phyloP scores from a whole-genome alignment of 257 asterid genomes.

The Parsonsia alboflavescens region DNA sequence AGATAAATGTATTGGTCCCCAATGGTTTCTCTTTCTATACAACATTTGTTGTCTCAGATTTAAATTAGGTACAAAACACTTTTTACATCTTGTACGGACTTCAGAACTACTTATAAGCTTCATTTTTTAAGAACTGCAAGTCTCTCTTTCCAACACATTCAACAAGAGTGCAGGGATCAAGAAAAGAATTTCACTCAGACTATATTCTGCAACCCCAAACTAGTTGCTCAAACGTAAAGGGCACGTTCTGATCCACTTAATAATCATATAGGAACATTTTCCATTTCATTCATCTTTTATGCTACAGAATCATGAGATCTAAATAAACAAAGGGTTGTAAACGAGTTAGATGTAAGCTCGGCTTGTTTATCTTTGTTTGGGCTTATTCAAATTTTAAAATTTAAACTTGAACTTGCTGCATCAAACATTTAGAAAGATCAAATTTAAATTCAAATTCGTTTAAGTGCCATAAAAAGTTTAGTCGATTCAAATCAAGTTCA shows the following conservation, averaged over 20 bases:
- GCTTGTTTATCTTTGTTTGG: no score
- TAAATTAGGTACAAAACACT: background rate
- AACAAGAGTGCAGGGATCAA: background rate
- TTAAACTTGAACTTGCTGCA: no score
- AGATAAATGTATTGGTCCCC: background rate
- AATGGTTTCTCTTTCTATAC: background rate
- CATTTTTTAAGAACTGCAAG: background rate
- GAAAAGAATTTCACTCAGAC: no score
- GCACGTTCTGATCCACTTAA: no score
- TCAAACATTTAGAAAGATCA: no score
- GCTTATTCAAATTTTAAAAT: no score
- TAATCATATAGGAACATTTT: background rate
- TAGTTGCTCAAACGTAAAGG: no score
- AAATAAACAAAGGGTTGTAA: background rate
- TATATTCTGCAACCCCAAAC: no score
- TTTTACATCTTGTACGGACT: background rate
- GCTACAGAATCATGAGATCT: background rate
- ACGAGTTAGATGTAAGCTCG: no score
- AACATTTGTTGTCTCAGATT: background rate
- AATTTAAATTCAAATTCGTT: no score
- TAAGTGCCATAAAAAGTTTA: no score
- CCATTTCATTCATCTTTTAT: background rate
- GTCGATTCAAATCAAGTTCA: no score
- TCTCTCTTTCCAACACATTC: background rate
- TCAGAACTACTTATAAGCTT: background rate